phyloP scores from a whole-genome alignment of 768 basidiomycete species.

The Serendipita sp. region DNA sequence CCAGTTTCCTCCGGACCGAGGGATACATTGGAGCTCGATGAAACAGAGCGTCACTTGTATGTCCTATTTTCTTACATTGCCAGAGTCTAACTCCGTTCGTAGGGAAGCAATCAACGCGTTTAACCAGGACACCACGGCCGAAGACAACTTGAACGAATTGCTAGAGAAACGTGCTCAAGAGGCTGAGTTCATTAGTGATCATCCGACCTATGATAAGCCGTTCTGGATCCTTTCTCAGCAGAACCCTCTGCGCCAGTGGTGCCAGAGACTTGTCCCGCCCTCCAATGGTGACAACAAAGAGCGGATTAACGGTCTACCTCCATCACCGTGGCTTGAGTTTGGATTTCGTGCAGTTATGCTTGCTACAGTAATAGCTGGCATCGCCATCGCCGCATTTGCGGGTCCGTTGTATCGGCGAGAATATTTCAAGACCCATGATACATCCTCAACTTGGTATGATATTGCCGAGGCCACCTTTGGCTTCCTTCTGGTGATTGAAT shows the following conservation, averaged over 20 bases:
- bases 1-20: constrained; percentile 19
- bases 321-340: constrained; percentile 46
- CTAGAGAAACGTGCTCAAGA: constrained; percentile 60
- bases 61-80: constrained; percentile 15
- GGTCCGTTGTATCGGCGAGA: constrained; percentile 69
- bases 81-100: neutral
- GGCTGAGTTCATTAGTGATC: constrained; percentile 74
- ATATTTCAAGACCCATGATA: constrained; percentile 46
- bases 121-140: constrained; percentile 34
- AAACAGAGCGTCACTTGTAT: constrained; percentile 55
- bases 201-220: constrained; percentile 79
- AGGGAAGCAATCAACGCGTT: constrained; percentile 58
- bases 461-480: constrained; percentile 61
- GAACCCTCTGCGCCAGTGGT: constrained; percentile 51
- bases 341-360: constrained; percentile 63
- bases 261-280: constrained; percentile 72
- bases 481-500: constrained; percentile 58
- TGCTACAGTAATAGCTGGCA: constrained; percentile 60
- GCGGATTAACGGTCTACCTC: constrained; percentile 68
- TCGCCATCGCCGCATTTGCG: constrained; percentile 68
- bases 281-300: constrained; percentile 45
- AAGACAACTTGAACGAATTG: constrained; percentile 43
- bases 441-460: constrained; percentile 76
- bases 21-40: constrained; percentile 29
- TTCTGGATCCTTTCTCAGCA: constrained; percentile 82